phyloP scores from a whole-genome alignment of 495 filamentous ascomycete genomes.

The Xylaria intraflava region DNA sequence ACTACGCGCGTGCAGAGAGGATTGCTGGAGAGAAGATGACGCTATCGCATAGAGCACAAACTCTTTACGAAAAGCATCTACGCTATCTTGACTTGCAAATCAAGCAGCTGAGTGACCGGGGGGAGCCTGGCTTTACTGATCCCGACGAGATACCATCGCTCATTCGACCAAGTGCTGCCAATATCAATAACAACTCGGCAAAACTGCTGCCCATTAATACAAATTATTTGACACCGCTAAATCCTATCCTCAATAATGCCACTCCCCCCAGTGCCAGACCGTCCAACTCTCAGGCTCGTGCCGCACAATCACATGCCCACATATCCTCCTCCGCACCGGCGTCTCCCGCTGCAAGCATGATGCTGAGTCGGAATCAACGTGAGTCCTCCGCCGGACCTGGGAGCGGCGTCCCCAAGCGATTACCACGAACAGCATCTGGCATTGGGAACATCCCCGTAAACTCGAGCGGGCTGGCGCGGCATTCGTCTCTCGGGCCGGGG shows the following conservation, averaged over 20 bases:
- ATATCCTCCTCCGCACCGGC: conserved; percentile 55
- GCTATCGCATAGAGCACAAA: conserved; percentile 68
- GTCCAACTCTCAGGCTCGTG: conserved; percentile 36
- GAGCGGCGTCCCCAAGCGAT: conserved; percentile 54
- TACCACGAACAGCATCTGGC: conserved; percentile 60
- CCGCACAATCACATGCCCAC: conserved; percentile 35
- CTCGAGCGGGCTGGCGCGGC: conserved; percentile 67
- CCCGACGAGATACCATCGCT: conserved; percentile 69
- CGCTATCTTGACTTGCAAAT: conserved; percentile 82
- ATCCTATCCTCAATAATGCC: conserved; percentile 43
- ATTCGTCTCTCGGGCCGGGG: conserved; percentile 74
- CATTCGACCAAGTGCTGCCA: conserved; percentile 53
- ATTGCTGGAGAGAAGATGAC: conserved; percentile 83
- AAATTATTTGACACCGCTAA: conserved; percentile 41
- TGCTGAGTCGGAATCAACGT: conserved; percentile 57
- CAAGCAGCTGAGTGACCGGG: conserved; percentile 71
- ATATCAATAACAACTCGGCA: conserved; percentile 29
- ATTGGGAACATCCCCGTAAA: conserved; percentile 59
- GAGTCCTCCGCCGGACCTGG: conserved; percentile 72
- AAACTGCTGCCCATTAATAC: conserved; percentile 18
- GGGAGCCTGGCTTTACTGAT: conserved; percentile 65
- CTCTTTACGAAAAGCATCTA: conserved; percentile 80
- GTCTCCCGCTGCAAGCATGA: conserved; percentile 56
- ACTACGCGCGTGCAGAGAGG: conserved; percentile 61
- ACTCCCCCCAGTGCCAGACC: conserved; percentile 26